Evolutionary conservation across 805 yeast genomes (phyloP).

Genomic region (Scheffersomyces coipomensis): DNA sequence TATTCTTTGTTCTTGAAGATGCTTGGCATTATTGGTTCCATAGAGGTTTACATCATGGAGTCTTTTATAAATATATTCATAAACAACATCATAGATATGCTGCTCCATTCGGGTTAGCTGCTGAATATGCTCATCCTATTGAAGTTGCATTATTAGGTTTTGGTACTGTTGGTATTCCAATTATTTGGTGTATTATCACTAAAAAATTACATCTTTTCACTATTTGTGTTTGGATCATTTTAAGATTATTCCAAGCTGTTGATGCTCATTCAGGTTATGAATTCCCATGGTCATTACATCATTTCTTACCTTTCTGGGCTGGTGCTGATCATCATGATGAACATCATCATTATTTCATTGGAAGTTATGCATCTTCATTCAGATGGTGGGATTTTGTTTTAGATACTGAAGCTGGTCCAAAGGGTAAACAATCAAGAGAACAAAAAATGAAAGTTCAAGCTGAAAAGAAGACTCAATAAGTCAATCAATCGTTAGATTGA

Average conservation of each 20-base stretch:
- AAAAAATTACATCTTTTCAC: conserved; percentile 52
- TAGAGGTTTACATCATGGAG: conserved; percentile 54
- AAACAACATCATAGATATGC: conserved; percentile 62
- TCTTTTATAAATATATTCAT: conserved; percentile 56
- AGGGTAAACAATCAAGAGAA: conserved; percentile 49
- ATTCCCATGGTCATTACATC: conserved; percentile 59
- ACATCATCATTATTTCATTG: conserved; percentile 60
- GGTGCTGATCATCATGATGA: conserved; percentile 64
- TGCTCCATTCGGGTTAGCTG: conserved; percentile 62
- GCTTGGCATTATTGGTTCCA: conserved; percentile 64
- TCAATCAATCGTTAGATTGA: not conserved
- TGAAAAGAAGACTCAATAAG: conserved; percentile 28
- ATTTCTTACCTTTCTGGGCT: conserved; percentile 62
- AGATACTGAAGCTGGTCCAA: conserved; percentile 57
- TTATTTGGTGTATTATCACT: conserved; percentile 49
- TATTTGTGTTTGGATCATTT: conserved; percentile 49
- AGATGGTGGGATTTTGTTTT: conserved; percentile 57
- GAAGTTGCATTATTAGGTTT: conserved; percentile 58
- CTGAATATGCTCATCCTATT: conserved; percentile 61
- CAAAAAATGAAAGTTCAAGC: conserved; percentile 39
- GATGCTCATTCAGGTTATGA: conserved; percentile 64
- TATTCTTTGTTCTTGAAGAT: conserved; percentile 55
- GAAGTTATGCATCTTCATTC: conserved; percentile 56
- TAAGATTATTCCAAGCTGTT: conserved; percentile 57
- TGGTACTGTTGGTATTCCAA: conserved; percentile 62